Conservation (phyloP, 768 basidiomycete genomes). For the Coprinellus micaceus region DNA sequence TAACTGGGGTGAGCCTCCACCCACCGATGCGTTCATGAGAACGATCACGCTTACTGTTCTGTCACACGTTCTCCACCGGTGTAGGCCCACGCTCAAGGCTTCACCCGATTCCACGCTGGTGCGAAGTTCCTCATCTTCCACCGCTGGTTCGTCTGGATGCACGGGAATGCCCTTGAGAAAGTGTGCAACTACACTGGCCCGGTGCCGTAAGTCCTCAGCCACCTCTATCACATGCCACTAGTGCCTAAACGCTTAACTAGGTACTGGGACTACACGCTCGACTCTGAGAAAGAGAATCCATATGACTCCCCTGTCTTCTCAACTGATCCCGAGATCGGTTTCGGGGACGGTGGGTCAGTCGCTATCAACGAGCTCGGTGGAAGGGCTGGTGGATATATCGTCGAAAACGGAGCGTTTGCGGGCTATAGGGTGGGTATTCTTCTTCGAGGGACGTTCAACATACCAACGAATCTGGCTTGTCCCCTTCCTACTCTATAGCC, state of each 20-base stretch:
- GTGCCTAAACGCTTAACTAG: neutral
- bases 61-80: neutral
- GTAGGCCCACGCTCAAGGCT: slow-evolving; percentile 7
- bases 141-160: slow-evolving; percentile 9
- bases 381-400: slow-evolving; percentile 9
- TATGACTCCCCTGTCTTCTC: slow-evolving; percentile 7
- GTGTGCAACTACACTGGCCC: slow-evolving; percentile 8
- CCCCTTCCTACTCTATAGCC: neutral
- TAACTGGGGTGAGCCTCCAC: neutral
- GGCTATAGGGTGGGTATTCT: slow-evolving; percentile 3
- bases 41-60: too few species aligned
- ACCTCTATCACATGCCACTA: too few species aligned
- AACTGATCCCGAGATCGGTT: slow-evolving; percentile 9
- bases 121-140: slow-evolving; percentile 9
- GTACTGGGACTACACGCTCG: slow-evolving; percentile 12
- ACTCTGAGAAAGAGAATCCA: slow-evolving; percentile 3
- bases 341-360: slow-evolving; percentile 8
- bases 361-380: slow-evolving; percentile 10
- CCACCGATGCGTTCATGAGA: too few species aligned
- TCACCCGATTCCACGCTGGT: slow-evolving; percentile 2
- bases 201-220: slow-evolving; percentile 1
- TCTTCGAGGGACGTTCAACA: neutral
- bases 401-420: slow-evolving; percentile 10
- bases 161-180: slow-evolving; percentile 7
- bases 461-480: neutral